Base-by-base conservation (phyloP, 2,329 filamentous ascomycete species). In the Monilinia vaccinii-corymbosi region DNA sequence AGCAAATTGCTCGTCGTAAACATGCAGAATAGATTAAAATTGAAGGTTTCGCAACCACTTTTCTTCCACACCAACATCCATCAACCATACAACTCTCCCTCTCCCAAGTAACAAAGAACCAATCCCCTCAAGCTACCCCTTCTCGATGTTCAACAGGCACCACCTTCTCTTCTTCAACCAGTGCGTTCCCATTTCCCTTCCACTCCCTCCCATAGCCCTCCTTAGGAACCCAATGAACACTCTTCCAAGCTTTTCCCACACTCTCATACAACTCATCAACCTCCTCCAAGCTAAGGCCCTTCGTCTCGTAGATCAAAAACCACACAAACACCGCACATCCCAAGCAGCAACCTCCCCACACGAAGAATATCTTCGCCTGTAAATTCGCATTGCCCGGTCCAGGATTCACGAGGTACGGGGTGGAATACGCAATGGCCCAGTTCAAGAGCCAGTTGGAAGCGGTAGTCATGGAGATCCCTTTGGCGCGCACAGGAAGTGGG, bases 401-500 rank as follows among this genome's bases (percentile, higher is more conserved):
- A 5, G 57, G 57, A 14, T 59, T 47, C 34, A 87, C 80, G 73
- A 89, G 83, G 78, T 86, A 89, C 13, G 86, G 86, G 3, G 83
- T 87, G 72, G 89, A 87, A 72, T 89, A 80, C 57, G 82, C 79
- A 65, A 83, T 82, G 69, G 78, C 79, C 74, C 85, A 90, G 78
- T 91, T 93, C 79, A 89, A 92, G 62, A 93, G 81, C 89, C 90
- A 95, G 82, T 95, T 95, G 70, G 85, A 89, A 59, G 90, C 88
- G 4, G 90, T 95, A 44, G 89, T 91, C 44, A 96, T 80, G 68
- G 83, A 89, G 61, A 96, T 89, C 76, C 90, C 90, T 65, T 59
- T 59, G 1, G 58, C 51, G 25, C 74, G 88, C 82, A 79, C 86
- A 86, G 31, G 86, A 83, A 95, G 82, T 60, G 90, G 89, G 82